These are phyloP conservation scores for Ceratorhiza oryzae-sativae DNA, from an alignment of 1,284 basidiomycete genomes.

Conservation along the genomic window DNA sequence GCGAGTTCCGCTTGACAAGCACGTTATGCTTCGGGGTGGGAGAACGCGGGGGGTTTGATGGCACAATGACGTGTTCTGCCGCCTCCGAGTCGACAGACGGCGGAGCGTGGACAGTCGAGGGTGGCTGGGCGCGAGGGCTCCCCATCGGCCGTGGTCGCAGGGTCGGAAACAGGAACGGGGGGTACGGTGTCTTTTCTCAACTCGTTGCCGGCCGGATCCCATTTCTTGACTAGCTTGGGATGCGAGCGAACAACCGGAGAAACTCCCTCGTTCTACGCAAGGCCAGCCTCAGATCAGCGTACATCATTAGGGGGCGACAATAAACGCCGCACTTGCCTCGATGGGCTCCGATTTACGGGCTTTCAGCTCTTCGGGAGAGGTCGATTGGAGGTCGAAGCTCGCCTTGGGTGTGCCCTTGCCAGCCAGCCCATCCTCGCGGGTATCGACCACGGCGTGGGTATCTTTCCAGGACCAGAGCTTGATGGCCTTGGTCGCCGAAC, in stretches of 20 bases:
- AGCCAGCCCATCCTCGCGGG: neutral
- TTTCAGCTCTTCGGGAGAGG: conserved; percentile 10
- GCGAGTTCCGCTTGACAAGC: conserved; percentile 27
- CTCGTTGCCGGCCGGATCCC: neutral
- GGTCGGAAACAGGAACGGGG: neutral
- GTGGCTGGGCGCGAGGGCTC: conserved; percentile 2
- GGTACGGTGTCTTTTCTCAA: conserved; percentile 1
- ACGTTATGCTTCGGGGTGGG: conserved; percentile 23
- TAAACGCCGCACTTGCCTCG: conserved; percentile 7
- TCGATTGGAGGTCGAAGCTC: neutral
- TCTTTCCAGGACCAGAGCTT: conserved; percentile 27
- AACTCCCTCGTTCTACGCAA: neutral
- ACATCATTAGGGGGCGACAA: neutral
- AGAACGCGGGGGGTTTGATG: neutral
- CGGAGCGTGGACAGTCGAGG: neutral
- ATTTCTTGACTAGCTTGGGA: conserved; percentile 25
- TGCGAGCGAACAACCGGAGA: conserved; percentile 13
- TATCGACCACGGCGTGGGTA: neutral
- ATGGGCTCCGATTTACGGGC: neutral
- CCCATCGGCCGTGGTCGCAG: neutral
- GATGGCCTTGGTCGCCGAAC: conserved; percentile 35
- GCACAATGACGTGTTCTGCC: conserved; percentile 15
- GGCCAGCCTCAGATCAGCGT: conserved; percentile 1
- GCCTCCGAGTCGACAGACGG: conserved; percentile 6
- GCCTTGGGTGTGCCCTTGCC: conserved; percentile 14